Evolutionary conservation across 306 rosid genomes (phyloP), one percentile per base, ranked within the genome.

Genomic region (Cicer yamashitae): DNA sequence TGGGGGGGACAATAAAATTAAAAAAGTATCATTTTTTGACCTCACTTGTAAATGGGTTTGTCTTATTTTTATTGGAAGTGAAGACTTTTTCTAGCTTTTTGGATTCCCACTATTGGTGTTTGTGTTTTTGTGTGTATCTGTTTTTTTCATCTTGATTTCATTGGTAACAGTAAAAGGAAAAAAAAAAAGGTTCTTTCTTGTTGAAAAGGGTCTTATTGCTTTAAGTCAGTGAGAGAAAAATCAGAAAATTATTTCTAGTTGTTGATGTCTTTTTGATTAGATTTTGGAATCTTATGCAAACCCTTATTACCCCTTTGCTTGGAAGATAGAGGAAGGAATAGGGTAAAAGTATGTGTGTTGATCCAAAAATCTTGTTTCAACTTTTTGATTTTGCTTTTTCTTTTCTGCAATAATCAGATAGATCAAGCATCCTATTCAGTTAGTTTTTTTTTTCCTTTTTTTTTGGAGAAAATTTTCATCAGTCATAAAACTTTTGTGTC

Each of bases 271-370:
- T 73, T 46, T 75, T 48, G 62, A 48, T 77, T 70, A 58, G 69
- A 81, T 20, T 68, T 64, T 20, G 45, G 79, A 79, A 75, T 84
- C 82, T 75, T 70, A 60, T 83, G 81, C 70, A 83, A 79, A 64
- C 72, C 66, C 71, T 77, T 41, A 47, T 41, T 66, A 17, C 78
- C 73, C 59, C 61, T 81, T 82, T 79, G 67, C 83, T 75, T 78
- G 82, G 77, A 80, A 71, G 40, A 81, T 65, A 69, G 80, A 80
- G 77, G 77, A 81, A 85, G 77, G 70, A 73, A 77, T 71, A 68
- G 70, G 75, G 13, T 37, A 46, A 77, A 77, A 79, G 64, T 67
- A 22, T 65, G 56, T 64, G 17, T 71, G 50, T 46, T 59, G 22
- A 70, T 81, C 81, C 59, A 76, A 77, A 61, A 76, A 38, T 53